Evolutionary conservation across 805 yeast genomes (phyloP).

Genomic region (Pichia membranifaciens): DNA sequence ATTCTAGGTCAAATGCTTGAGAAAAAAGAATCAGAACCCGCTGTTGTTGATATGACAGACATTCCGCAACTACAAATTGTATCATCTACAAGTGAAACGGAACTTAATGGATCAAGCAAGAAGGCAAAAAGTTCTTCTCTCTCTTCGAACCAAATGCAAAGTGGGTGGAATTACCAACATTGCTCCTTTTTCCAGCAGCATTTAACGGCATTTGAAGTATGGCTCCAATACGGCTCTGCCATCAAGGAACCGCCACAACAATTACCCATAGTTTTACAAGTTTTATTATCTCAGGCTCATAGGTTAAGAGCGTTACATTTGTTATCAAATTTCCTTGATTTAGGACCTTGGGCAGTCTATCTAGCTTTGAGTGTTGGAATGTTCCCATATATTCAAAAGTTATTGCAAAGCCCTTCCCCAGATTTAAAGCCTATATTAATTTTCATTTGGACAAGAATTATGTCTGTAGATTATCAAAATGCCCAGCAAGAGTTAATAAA

Average conservation of each 20-base stretch:
- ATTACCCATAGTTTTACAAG: conserved; percentile 89
- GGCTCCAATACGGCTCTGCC: conserved; percentile 88
- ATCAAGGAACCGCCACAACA: conserved; percentile 89
- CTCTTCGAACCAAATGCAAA: conserved; percentile 14
- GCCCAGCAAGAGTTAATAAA: conserved; percentile 90
- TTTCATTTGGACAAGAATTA: conserved; percentile 95
- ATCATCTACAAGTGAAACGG: conserved; percentile 11
- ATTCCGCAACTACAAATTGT: conserved; percentile 29
- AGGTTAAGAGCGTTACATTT: conserved; percentile 82
- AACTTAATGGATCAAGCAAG: conserved; percentile 2
- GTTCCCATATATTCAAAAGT: conserved; percentile 86
- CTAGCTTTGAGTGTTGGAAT: conserved; percentile 90
- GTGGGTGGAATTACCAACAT: conserved; percentile 62
- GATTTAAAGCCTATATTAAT: conserved; percentile 91
- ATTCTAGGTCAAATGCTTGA: conserved; percentile 69
- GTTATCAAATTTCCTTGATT: conserved; percentile 77
- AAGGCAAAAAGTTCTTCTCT: neutral
- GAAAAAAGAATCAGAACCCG: conserved; percentile 23
- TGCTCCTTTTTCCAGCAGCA: conserved; percentile 95
- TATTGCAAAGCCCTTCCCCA: conserved; percentile 90
- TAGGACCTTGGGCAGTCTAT: conserved; percentile 98
- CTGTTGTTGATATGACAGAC: conserved; percentile 22
- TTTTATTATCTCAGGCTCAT: conserved; percentile 88
- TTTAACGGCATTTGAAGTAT: conserved; percentile 90
- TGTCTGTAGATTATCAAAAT: conserved; percentile 88